Evolutionary conservation across 371 early-diverging fungal species (phyloP).

Genomic region (Haplosporangium sp.): DNA sequence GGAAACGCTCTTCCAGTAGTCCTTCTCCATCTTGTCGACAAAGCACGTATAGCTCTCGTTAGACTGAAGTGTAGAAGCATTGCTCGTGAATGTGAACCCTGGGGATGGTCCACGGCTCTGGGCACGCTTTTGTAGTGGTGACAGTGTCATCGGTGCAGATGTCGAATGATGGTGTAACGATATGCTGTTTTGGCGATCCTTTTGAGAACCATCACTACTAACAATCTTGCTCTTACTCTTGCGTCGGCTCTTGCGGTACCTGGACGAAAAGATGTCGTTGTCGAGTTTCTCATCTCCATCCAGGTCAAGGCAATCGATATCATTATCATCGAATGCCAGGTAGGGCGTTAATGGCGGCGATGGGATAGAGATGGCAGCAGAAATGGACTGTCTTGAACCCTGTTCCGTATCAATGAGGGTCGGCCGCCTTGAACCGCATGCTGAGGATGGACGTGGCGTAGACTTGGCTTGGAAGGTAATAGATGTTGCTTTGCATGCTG

Average conservation of each 20-base stretch:
- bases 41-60: slow-evolving; percentile 26
- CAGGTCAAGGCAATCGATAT: slow-evolving; percentile 1
- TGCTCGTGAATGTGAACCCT: slow-evolving; percentile 31
- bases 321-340: slow-evolving; percentile 7
- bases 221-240: neutral
- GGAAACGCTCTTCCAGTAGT: slow-evolving; percentile 49
- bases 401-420: slow-evolving; percentile 2
- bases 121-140: slow-evolving; percentile 13
- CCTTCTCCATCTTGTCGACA: slow-evolving; percentile 29
- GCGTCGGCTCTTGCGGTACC: slow-evolving; percentile 9
- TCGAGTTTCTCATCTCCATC: neutral
- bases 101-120: slow-evolving; percentile 7
- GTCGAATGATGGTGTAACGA: slow-evolving; percentile 15
- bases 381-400: slow-evolving; percentile 20
- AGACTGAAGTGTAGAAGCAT: slow-evolving; percentile 8
- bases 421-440: neutral
- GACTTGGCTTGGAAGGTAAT: neutral
- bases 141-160: slow-evolving; percentile 23
- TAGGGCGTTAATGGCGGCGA: slow-evolving; percentile 42
- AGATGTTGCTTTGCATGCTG: slow-evolving; percentile 6
- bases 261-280: slow-evolving; percentile 20
- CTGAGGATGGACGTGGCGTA: slow-evolving; percentile 4
- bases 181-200: neutral
- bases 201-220: no score
- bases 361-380: slow-evolving; percentile 40